Conservation (phyloP, 148 eudicot species). For the Diospyros lotus region DNA sequence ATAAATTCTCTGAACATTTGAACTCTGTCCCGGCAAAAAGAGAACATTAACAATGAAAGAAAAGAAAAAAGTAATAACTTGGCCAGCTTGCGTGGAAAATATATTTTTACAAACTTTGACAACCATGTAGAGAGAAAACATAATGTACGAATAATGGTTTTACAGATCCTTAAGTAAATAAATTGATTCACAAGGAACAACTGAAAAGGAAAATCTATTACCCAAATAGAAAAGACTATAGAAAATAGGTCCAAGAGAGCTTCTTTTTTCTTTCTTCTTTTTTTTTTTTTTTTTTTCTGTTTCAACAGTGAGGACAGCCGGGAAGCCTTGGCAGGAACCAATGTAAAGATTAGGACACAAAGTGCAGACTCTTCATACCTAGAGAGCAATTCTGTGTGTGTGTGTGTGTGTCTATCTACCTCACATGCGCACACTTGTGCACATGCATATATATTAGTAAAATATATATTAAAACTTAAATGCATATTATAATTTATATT, state of each 20-base stretch:
- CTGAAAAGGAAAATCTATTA: not conserved
- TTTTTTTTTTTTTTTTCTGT: too few relatives aligned
- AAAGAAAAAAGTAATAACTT: not conserved
- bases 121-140: not conserved
- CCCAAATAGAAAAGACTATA: not conserved
- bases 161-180: too few relatives aligned
- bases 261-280: not conserved
- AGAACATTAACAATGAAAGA: not conserved
- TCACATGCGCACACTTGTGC: too few relatives aligned
- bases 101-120: not conserved
- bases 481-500: too few relatives aligned
- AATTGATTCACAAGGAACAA: not conserved
- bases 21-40: conserved; percentile 48
- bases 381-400: too few relatives aligned
- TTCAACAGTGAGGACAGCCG: not conserved
- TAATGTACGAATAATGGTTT: not conserved
- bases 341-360: not conserved
- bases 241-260: not conserved
- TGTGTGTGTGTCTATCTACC: too few relatives aligned
- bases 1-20: conserved; percentile 95
- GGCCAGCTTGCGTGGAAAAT: not conserved
- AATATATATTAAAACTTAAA: too few relatives aligned
- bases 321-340: not conserved
- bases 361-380: too few relatives aligned
- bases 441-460: too few relatives aligned